Evolutionary conservation across 1,139 yeast species (phyloP).

Genomic region (Candida sanyaensis): DNA sequence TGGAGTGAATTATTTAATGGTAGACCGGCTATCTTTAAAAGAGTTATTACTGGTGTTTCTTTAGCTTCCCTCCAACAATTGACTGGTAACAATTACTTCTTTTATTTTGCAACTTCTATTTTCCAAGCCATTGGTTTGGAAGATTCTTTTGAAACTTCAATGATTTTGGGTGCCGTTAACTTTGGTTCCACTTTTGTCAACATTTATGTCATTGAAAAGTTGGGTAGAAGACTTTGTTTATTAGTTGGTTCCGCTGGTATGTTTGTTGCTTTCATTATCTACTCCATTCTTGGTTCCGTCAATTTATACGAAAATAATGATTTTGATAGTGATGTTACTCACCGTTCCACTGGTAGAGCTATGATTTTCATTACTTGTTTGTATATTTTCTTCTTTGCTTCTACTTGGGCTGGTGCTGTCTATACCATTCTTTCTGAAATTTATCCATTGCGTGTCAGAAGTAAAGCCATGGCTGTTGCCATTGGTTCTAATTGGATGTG

Average conservation of each 20-base stretch:
- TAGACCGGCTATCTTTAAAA: constrained; percentile 61
- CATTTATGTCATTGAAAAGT: constrained; percentile 61
- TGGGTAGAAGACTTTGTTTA: constrained; percentile 72
- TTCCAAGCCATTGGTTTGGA: constrained; percentile 73
- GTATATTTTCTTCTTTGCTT: constrained; percentile 79
- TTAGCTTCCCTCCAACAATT: constrained; percentile 74
- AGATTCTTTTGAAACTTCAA: constrained; percentile 75
- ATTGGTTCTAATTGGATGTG: constrained; percentile 78
- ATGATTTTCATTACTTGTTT: constrained; percentile 76
- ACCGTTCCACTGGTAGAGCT: constrained; percentile 56
- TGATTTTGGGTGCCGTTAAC: constrained; percentile 75
- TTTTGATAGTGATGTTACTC: constrained; percentile 25
- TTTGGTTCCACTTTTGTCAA: constrained; percentile 72
- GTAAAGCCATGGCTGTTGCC: constrained; percentile 77
- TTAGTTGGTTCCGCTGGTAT: constrained; percentile 49
- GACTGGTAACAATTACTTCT: constrained; percentile 80
- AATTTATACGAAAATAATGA: constrained; percentile 53
- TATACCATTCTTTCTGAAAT: constrained; percentile 79
- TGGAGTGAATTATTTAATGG: constrained; percentile 70
- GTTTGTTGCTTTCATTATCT: constrained; percentile 59
- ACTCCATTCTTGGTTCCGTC: constrained; percentile 60
- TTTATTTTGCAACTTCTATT: constrained; percentile 79
- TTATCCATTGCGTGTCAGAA: constrained; percentile 75
- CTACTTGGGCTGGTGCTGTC: constrained; percentile 84
- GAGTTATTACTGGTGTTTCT: constrained; percentile 63